These are phyloP conservation scores for Cladosporium sp. DNA, from an alignment of 2,329 filamentous ascomycete genomes.

Conservation along the genomic window DNA sequence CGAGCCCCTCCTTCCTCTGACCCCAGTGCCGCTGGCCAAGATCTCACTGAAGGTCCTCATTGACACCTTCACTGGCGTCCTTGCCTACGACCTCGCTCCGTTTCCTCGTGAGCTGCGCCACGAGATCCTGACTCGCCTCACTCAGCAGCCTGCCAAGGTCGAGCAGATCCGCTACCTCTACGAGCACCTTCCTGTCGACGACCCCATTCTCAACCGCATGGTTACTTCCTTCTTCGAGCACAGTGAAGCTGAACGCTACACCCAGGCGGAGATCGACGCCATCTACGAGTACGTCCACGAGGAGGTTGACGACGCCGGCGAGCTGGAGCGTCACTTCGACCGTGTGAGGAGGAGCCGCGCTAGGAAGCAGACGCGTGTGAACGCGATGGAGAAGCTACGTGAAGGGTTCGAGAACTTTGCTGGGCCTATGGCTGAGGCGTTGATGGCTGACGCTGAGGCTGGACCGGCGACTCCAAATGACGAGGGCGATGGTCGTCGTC, in stretches of 20 bases:
- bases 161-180: conserved; percentile 23
- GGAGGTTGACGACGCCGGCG: conserved; percentile 5
- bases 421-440: conserved; percentile 10
- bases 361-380: conserved; percentile 3
- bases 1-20: conserved; percentile 21
- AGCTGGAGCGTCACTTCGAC: conserved; percentile 8
- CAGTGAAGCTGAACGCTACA: conserved; percentile 10
- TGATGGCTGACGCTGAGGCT: neutral
- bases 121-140: conserved; percentile 23
- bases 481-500: conserved; percentile 10
- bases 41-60: conserved; percentile 21
- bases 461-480: neutral
- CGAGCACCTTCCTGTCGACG: conserved; percentile 23
- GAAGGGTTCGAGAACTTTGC: conserved; percentile 17
- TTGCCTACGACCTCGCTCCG: conserved; percentile 26
- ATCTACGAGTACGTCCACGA: conserved; percentile 20
- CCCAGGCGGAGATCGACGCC: conserved; percentile 7
- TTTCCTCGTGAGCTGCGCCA: conserved; percentile 22
- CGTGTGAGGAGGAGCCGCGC: conserved; percentile 17
- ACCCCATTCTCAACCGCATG: conserved; percentile 25
- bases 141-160: conserved; percentile 7
- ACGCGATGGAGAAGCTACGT: conserved; percentile 14
- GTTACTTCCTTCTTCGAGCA: conserved; percentile 27
- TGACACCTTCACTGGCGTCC: conserved; percentile 26
- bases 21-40: conserved; percentile 14